A percentile compares a stretch with the other conserved stretches of the same genome.
These are phyloP conservation scores for Linum trigynum DNA, from an alignment of 345 rosid species.

Conservation along the genomic window DNA sequence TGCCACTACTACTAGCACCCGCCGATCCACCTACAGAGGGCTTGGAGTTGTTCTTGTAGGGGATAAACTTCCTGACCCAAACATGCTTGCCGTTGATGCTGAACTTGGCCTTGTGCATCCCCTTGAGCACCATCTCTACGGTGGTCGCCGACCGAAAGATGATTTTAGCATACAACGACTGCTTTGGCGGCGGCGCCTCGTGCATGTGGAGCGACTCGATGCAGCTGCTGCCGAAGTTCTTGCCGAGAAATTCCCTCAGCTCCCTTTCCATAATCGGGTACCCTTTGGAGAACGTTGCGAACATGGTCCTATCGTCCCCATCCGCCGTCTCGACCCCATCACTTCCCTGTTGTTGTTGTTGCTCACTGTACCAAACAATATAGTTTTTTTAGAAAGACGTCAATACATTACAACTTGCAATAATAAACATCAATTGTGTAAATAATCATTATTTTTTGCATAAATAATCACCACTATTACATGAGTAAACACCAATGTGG, in stretches of 20 bases:
- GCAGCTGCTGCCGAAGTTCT: constrained; percentile 30
- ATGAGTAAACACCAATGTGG: no score
- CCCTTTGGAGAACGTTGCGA: constrained; percentile 55
- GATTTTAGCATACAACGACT: constrained; percentile 40
- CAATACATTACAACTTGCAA: background rate
- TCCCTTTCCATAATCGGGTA: constrained; percentile 48
- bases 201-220: constrained; percentile 48
- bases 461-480: no score
- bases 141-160: constrained; percentile 21
- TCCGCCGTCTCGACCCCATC: no score
- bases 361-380: background rate
- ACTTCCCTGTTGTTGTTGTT: no score
- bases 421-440: no score
- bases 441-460: no score
- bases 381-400: background rate
- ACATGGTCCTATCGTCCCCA: constrained; percentile 32
- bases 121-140: constrained; percentile 27
- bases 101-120: constrained; percentile 35
- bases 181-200: constrained; percentile 30
- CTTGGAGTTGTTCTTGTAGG: constrained; percentile 21
- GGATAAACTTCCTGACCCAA: constrained; percentile 52
- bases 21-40: no score
- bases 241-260: constrained; percentile 34
- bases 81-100: constrained; percentile 62
- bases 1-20: no score